phyloP scores from a whole-genome alignment of 2,329 filamentous ascomycete species.

The Periglandula ipomoeae region DNA sequence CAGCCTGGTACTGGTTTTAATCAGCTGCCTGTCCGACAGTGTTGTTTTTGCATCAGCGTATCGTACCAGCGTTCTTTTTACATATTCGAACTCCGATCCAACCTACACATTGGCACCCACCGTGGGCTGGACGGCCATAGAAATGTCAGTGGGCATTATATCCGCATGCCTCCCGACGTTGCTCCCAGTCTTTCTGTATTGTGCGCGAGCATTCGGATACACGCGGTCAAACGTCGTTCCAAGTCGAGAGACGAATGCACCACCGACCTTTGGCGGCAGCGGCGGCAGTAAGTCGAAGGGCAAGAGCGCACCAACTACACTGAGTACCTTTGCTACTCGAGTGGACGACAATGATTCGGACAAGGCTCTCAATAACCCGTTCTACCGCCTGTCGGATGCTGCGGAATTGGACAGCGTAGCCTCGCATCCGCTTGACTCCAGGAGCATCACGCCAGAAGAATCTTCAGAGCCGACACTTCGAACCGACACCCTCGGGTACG shows the following conservation, averaged over 20 bases:
- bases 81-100: constrained; percentile 29
- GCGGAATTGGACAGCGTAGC: constrained; percentile 16
- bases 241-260: constrained; percentile 16
- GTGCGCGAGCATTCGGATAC: constrained; percentile 31
- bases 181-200: constrained; percentile 31
- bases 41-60: constrained; percentile 40
- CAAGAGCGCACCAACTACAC: constrained; percentile 12
- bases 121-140: constrained; percentile 38
- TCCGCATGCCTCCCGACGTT: constrained; percentile 45
- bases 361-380: constrained; percentile 11
- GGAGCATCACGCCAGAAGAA: not conserved
- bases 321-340: constrained; percentile 10
- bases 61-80: constrained; percentile 37
- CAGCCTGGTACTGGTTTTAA: not conserved
- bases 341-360: constrained; percentile 7
- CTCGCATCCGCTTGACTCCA: not conserved
- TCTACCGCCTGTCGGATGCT: constrained; percentile 25
- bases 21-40: constrained; percentile 14
- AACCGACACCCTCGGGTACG: constrained; percentile 23
- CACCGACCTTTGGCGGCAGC: constrained; percentile 15
- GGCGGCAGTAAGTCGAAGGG: constrained; percentile 2
- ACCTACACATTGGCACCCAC: constrained; percentile 37
- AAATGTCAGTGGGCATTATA: constrained; percentile 40
- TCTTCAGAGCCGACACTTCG: constrained; percentile 17
- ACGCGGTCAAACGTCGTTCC: constrained; percentile 18